A percentile compares a stretch with the other conserved stretches of the same genome.
Evolutionary conservation across 2,329 filamentous ascomycete species (phyloP).

Genomic region (Fusarium beomiforme): DNA sequence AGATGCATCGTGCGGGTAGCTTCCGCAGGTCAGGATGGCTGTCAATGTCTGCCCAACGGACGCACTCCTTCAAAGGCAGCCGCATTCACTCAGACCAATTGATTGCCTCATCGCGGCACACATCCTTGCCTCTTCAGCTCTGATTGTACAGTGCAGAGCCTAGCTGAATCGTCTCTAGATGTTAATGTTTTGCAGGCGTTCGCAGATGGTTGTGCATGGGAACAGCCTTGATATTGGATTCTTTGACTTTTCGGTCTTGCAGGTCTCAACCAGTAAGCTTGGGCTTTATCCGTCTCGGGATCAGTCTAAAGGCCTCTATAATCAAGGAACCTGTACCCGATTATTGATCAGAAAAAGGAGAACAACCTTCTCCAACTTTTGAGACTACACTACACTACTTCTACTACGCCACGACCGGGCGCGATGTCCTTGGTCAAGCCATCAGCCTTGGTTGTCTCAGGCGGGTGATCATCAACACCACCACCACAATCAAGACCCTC

Average conservation of each 20-base stretch:
- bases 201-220: slow-evolving; percentile 17
- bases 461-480: slow-evolving; percentile 42
- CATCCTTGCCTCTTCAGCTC: slow-evolving; percentile 25
- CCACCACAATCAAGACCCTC: slow-evolving; percentile 32
- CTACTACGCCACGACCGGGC: slow-evolving; percentile 28
- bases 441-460: slow-evolving; percentile 42
- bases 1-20: slow-evolving; percentile 12
- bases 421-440: slow-evolving; percentile 23
- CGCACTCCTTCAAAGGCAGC: slow-evolving; percentile 12
- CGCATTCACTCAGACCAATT: slow-evolving; percentile 18
- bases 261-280: slow-evolving; percentile 12
- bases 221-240: background rate
- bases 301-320: slow-evolving; percentile 1
- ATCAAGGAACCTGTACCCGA: slow-evolving; percentile 8
- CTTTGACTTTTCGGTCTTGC: slow-evolving; percentile 22
- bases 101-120: slow-evolving; percentile 6
- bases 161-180: slow-evolving; percentile 8
- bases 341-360: slow-evolving; percentile 10
- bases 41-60: slow-evolving; percentile 13
- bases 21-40: slow-evolving; percentile 17
- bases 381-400: background rate
- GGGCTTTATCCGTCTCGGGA: slow-evolving; percentile 8
- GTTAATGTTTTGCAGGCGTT: slow-evolving; percentile 25
- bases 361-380: slow-evolving; percentile 8
- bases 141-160: background rate